Evolutionary conservation across 345 rosid species (phyloP).

Genomic region (thale cress (Arabidopsis thaliana)): TAIR10.1 NC_003076.8:3775501-3776000

Average conservation of each 20-base stretch:
- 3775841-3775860: neutral
- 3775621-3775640: conserved; percentile 47
- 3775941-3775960: conserved; percentile 4
- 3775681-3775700: conserved; percentile 47
- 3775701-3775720: conserved; percentile 75
- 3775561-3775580: conserved; percentile 86
- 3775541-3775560: conserved; percentile 79
- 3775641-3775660: conserved; percentile 49
- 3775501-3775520: conserved; percentile 45
- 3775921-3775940: neutral
- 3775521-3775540: conserved; percentile 84
- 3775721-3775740: conserved; percentile 99
- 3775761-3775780: conserved; percentile 97
- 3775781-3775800: conserved; percentile 61
- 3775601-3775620: conserved; percentile 53
- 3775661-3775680: conserved; percentile 51
- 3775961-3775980: conserved; percentile 7
- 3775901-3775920: neutral
- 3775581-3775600: conserved; percentile 67
- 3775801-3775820: neutral
- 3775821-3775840: neutral
- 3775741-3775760: conserved; percentile 93
- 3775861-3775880: conserved; percentile 17
- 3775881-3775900: conserved; percentile 2
- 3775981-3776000: conserved; percentile 4